Base-by-base conservation (phyloP, 768 basidiomycete species). In the Phylloporus rhodoxanthus region DNA sequence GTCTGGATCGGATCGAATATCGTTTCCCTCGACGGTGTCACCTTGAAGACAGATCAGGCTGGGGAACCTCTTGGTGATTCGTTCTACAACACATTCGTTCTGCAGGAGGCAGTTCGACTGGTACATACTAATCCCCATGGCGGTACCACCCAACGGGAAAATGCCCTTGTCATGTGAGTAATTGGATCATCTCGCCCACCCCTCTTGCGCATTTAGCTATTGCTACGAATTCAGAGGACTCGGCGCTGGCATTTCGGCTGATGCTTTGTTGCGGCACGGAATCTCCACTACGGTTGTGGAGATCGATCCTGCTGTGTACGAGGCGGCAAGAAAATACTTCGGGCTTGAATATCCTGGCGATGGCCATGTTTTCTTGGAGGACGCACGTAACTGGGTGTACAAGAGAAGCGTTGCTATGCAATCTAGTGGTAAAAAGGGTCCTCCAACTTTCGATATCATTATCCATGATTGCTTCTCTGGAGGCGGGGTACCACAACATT, bases 401-500 rank as follows among this genome's bases (percentile, higher is more conserved):
- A 68, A 75, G 8, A 67, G 71, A 41, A 74, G 74, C 45, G 55
- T 59, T 36, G 21, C 47, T 29, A 56, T 56, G 40, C 65, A 65
- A 8, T 68, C 70, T 17, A 41, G 53, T 37, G 44, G 45, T 19
- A 17, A 46, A 13, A 29, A 41, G n/a, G 38, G 14, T 23, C 17
- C n/a, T 36, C 28, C 55, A 8, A 46, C 45, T 8, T 91, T 80
- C 61, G 85, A 89, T 56, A 74, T 85, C 53, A 79, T 92, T 34
- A 72, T 95, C 0, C 95, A 97, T 57, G 94, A 95, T 59, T 90
- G 89, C 61, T 97, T 96, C 65, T 91, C 92, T 8, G 95, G 94
- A 8, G 95, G 95, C 3, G 82, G 81, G n/a, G 83, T 97, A 2
- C 92, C 95, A 0, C 72, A 82, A 32, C 85, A 91, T 59, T 70